These are phyloP conservation scores for Coemansia sp. DNA, from an alignment of 192 early-diverging fungal genomes.

Conservation along the genomic window DNA sequence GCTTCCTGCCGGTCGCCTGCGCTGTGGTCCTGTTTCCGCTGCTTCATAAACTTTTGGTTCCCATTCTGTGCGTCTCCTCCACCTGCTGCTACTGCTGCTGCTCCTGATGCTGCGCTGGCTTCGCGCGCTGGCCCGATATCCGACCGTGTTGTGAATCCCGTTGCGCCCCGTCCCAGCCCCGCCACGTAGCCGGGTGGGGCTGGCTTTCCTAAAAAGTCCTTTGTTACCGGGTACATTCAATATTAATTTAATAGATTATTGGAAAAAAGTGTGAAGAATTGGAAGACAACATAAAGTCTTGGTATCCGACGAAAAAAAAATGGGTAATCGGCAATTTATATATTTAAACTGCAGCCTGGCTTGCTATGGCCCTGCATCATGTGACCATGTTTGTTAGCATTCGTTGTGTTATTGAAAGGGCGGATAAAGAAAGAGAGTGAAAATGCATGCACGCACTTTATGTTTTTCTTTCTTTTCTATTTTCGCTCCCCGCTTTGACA, in stretches of 20 bases:
- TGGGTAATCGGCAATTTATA: no score
- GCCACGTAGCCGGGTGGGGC: conserved; percentile 97
- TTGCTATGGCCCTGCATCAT: neutral
- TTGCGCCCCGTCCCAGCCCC: conserved; percentile 93
- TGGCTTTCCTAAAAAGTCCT: conserved; percentile 91
- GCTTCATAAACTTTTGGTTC: conserved; percentile 14
- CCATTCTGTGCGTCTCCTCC: conserved; percentile 44
- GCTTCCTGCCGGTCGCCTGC: conserved; percentile 7
- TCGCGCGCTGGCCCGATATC: conserved; percentile 98
- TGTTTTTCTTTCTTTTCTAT: neutral
- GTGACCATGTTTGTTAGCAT: neutral
- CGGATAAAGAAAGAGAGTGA: neutral
- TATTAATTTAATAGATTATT: neutral
- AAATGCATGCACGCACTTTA: neutral
- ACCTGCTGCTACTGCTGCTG: no score
- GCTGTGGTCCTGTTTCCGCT: neutral
- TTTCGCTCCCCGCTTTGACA: neutral
- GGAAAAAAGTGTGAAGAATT: no score
- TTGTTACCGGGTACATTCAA: conserved; percentile 50
- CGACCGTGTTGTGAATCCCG: conserved; percentile 96
- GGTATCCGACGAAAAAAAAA: no score
- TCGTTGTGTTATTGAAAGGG: neutral
- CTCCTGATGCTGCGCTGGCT: conserved; percentile 9
- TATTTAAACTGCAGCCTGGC: no score
- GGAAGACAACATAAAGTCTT: no score